Evolutionary conservation across 1,284 basidiomycete species (phyloP).

Genomic region (Melampsora americana): DNA sequence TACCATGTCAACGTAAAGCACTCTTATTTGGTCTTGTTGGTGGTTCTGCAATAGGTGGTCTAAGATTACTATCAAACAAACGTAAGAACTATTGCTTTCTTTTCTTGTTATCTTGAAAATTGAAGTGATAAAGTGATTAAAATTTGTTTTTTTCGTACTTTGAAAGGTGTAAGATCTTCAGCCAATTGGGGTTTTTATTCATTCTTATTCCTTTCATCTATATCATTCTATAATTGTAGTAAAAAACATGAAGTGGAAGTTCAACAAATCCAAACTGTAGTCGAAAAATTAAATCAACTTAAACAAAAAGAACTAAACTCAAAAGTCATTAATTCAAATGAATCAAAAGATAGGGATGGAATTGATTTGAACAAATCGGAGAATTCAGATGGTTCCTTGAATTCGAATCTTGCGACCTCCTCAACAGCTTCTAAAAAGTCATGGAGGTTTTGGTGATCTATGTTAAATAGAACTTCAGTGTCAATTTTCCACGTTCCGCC

Average conservation of each 20-base stretch:
- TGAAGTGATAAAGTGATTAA: no score
- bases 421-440: not conserved
- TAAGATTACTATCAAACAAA: slow-evolving; percentile 25
- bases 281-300: slow-evolving; percentile 39
- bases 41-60: slow-evolving; percentile 21
- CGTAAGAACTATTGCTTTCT: slow-evolving; percentile 12
- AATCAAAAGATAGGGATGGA: not conserved
- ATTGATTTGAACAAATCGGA: not conserved
- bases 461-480: no score
- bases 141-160: not conserved
- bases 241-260: slow-evolving; percentile 27
- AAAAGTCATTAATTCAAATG: not conserved
- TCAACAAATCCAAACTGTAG: slow-evolving; percentile 29
- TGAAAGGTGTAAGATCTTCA: slow-evolving; percentile 19
- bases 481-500: no score
- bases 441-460: not conserved
- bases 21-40: slow-evolving; percentile 36
- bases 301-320: not conserved
- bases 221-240: slow-evolving; percentile 31
- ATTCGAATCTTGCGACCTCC: not conserved
- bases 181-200: slow-evolving; percentile 38
- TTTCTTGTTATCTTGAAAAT: not conserved
- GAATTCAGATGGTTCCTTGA: not conserved
- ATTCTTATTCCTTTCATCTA: slow-evolving; percentile 30
- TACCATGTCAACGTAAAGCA: slow-evolving; percentile 36